Evolutionary conservation across 495 filamentous ascomycete species (phyloP).

Genomic region (Saxispiralis lemnorum): DNA sequence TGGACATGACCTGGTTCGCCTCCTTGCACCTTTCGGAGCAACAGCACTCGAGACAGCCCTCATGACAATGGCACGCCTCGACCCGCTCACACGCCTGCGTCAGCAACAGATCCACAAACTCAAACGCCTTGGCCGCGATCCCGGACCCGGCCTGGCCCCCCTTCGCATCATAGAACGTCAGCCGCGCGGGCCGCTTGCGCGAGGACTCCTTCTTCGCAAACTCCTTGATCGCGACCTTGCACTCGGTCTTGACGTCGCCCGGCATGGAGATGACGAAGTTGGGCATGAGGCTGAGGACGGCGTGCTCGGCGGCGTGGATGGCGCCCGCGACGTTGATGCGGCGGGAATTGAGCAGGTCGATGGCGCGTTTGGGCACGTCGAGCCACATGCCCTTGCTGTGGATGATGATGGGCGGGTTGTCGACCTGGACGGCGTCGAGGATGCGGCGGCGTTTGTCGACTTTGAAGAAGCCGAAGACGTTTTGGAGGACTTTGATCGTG

Average conservation of each 20-base stretch:
- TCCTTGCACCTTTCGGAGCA: constrained; percentile 74
- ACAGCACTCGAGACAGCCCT: constrained; percentile 79
- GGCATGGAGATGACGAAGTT: constrained; percentile 76
- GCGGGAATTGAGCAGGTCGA: constrained; percentile 56
- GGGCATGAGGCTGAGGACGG: constrained; percentile 67
- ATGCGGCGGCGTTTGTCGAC: constrained; percentile 64
- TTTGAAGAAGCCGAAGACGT: constrained; percentile 94
- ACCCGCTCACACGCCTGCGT: constrained; percentile 64
- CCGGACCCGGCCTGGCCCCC: constrained; percentile 70
- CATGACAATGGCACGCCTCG: constrained; percentile 47
- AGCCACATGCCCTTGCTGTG: constrained; percentile 90
- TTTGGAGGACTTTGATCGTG: constrained; percentile 59
- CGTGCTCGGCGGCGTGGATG: constrained; percentile 90
- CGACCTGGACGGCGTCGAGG: constrained; percentile 80
- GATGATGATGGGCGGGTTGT: constrained; percentile 78
- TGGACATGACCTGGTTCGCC: constrained; percentile 82
- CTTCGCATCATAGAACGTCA: constrained; percentile 92
- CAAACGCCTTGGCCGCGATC: constrained; percentile 80
- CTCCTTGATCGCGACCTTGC: constrained; percentile 61
- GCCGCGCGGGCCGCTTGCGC: constrained; percentile 69
- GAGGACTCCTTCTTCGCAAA: constrained; percentile 56
- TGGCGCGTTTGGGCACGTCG: constrained; percentile 61
- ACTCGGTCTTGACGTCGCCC: constrained; percentile 85
- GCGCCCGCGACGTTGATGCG: constrained; percentile 70
- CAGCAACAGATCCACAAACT: constrained; percentile 68